Conservation (phyloP, 2,329 filamentous ascomycete genomes). For the Beauveria sp. region DNA sequence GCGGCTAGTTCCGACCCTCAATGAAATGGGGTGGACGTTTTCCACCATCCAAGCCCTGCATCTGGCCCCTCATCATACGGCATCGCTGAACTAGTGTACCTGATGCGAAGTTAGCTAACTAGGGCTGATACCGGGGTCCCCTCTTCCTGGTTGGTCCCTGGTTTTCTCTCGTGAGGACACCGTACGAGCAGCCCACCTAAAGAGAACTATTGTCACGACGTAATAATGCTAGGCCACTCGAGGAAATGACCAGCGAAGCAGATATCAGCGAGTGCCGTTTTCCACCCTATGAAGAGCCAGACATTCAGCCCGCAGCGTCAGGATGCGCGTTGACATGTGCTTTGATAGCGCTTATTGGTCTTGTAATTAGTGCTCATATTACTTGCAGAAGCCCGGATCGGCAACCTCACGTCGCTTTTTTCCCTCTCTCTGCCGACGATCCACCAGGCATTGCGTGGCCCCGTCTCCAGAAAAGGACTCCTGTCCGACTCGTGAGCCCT, state of each 20-base stretch:
- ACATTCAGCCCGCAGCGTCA: too few species aligned
- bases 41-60: background rate
- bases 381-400: background rate
- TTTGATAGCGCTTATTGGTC: background rate
- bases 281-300: too few species aligned
- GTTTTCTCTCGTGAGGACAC: background rate
- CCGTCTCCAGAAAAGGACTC: background rate
- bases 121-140: background rate
- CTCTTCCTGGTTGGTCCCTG: background rate
- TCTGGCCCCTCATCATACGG: background rate
- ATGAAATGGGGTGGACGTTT: too few species aligned
- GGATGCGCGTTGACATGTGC: background rate
- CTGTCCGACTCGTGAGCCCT: background rate
- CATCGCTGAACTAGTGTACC: background rate
- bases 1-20: too few species aligned
- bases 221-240: background rate
- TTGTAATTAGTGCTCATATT: background rate
- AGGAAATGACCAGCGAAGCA: too few species aligned
- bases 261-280: too few species aligned
- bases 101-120: background rate
- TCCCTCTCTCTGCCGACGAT: background rate
- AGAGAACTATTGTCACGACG: background rate
- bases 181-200: background rate
- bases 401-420: background rate
- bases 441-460: conserved; percentile 5